Percentiles rank a stretch among this genome's conserved stretches.
These are phyloP conservation scores for Chytridiales sp. DNA, from an alignment of 371 early-diverging fungal genomes.

Conservation along the genomic window DNA sequence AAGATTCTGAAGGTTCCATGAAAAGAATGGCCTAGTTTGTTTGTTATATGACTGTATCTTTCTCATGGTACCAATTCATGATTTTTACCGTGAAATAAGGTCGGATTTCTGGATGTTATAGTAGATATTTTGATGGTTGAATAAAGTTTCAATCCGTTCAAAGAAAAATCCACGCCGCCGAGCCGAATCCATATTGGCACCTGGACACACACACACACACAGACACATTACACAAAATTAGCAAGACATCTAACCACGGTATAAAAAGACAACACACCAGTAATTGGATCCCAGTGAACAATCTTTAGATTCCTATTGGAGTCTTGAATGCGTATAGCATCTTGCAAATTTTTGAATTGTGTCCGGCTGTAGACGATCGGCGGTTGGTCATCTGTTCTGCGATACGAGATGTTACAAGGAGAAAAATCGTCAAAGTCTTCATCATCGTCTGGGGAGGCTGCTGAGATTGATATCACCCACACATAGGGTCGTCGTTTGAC, in stretches of 20 bases:
- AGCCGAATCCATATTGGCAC: conserved; percentile 5
- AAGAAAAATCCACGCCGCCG: conserved; percentile 21
- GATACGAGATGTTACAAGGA: conserved; percentile 13
- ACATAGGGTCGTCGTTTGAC: conserved; percentile 34
- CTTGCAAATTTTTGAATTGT: conserved; percentile 16
- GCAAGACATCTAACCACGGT: too few species aligned
- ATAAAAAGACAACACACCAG: too few species aligned
- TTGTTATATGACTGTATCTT: not conserved
- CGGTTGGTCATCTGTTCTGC: not conserved
- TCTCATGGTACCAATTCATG: too few species aligned
- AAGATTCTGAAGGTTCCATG: conserved; percentile 34
- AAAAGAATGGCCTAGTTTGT: conserved; percentile 29
- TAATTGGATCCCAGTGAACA: conserved; percentile 41
- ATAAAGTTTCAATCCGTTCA: conserved; percentile 32
- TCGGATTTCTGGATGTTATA: conserved; percentile 43
- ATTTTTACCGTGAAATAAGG: conserved; percentile 6
- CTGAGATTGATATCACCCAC: conserved; percentile 42
- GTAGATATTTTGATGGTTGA: conserved; percentile 41
- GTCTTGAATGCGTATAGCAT: not conserved
- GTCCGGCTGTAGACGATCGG: conserved; percentile 12
- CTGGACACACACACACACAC: too few species aligned
- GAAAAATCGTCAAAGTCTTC: conserved; percentile 19
- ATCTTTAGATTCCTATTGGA: conserved; percentile 21
- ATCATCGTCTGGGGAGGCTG: not conserved
- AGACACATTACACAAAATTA: too few species aligned